Conservation (phyloP, 23 red algal species). For the Gracilaria caudata region DNA sequence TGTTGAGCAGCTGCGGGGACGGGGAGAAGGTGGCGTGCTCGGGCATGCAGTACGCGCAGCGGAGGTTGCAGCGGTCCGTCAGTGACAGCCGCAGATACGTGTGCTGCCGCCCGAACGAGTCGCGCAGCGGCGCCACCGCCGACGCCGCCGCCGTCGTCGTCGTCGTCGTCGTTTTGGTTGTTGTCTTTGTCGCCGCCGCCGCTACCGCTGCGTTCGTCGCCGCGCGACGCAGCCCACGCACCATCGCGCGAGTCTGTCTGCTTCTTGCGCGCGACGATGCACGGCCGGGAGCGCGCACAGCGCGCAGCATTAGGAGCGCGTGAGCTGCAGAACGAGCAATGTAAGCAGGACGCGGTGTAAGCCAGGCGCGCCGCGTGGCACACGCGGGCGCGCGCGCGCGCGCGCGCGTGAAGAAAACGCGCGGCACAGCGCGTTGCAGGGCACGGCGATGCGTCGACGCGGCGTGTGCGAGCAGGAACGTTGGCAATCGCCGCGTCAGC, state of each 20-base stretch:
- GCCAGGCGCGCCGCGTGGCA: background rate
- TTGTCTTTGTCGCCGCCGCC: too few relatives aligned
- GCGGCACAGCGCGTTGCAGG: too few relatives aligned
- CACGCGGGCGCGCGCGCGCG: background rate
- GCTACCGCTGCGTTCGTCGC: too few relatives aligned
- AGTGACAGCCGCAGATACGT: constrained; percentile 93
- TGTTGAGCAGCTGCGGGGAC: constrained; percentile 55
- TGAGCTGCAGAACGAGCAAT: background rate
- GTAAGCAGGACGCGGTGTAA: background rate
- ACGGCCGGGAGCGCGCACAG: too few relatives aligned
- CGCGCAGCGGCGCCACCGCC: constrained; percentile 22
- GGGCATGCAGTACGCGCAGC: constrained; percentile 98
- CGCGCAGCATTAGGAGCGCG: background rate
- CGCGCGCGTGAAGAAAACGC: too few relatives aligned
- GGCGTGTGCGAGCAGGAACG: too few relatives aligned
- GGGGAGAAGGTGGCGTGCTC: constrained; percentile 59
- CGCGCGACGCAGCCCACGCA: background rate
- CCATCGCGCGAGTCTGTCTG: too few relatives aligned
- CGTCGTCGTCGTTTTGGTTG: too few relatives aligned
- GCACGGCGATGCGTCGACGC: too few relatives aligned
- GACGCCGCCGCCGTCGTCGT: background rate
- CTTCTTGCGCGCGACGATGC: too few relatives aligned
- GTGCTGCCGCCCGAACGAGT: constrained; percentile 81
- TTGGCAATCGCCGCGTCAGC: background rate
- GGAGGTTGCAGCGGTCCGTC: constrained; percentile 94